These are phyloP conservation scores for Talaromyces stipitatus DNA, from an alignment of 495 filamentous ascomycete species.

Conservation along the genomic window DNA sequence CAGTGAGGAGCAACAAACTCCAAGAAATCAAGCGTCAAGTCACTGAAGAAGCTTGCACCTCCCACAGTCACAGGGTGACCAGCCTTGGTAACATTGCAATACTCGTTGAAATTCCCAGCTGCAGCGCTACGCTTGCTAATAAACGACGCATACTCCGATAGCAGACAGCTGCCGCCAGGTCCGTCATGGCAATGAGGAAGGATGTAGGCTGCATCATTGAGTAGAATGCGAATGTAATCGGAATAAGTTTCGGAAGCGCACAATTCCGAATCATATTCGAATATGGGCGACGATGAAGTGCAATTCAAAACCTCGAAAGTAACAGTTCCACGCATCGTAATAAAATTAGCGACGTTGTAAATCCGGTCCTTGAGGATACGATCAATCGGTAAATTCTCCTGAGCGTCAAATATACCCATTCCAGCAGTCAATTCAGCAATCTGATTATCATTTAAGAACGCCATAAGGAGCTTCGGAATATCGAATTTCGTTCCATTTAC, in stretches of 20 bases:
- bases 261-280: too few relatives aligned
- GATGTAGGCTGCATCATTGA: constrained; percentile 50
- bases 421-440: constrained; percentile 46
- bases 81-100: constrained; percentile 33
- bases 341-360: constrained; percentile 36
- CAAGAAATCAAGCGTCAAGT: constrained; percentile 30
- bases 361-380: constrained; percentile 26
- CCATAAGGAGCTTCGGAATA: constrained; percentile 40
- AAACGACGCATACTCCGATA: constrained; percentile 37
- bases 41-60: constrained; percentile 38
- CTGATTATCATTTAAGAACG: constrained; percentile 54
- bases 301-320: constrained; percentile 45
- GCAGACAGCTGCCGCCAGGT: constrained; percentile 35
- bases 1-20: constrained; percentile 19
- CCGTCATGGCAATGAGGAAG: constrained; percentile 36
- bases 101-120: constrained; percentile 34
- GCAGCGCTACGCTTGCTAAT: constrained; percentile 30
- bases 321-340: constrained; percentile 51
- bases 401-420: constrained; percentile 46
- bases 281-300: constrained; percentile 7
- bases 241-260: too few relatives aligned
- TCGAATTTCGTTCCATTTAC: constrained; percentile 27
- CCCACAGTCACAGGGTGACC: constrained; percentile 27
- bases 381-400: constrained; percentile 30
- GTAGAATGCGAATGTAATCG: constrained; percentile 36